Conservation (phyloP, 805 yeast species). For the Kregervanrija delftensis region DNA sequence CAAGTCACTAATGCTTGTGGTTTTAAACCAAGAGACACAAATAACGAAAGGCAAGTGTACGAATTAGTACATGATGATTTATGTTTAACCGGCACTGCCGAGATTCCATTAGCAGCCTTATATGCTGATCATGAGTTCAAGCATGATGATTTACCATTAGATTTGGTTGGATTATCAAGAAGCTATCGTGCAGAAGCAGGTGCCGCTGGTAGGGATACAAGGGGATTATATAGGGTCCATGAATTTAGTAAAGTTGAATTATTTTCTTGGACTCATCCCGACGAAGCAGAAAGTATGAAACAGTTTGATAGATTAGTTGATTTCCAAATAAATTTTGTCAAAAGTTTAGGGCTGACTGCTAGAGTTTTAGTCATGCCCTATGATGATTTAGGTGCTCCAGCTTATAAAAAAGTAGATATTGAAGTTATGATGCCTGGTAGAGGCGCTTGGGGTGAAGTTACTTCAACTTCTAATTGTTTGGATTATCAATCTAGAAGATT, state of each 20-base stretch:
- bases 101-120: conserved; percentile 84
- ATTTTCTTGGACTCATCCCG: conserved; percentile 60
- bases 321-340: conserved; percentile 60
- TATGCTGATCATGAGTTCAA: conserved; percentile 39
- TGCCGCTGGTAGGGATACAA: conserved; percentile 87
- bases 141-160: conserved; percentile 40
- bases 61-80: conserved; percentile 40
- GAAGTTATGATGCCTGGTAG: conserved; percentile 99
- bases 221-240: conserved; percentile 90
- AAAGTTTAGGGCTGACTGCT: conserved; percentile 68
- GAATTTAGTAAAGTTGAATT: conserved; percentile 94
- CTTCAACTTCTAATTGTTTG: conserved; percentile 86
- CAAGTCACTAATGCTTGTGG: conserved; percentile 88
- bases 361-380: conserved; percentile 84
- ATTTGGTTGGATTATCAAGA: conserved; percentile 74
- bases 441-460: conserved; percentile 84
- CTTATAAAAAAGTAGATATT: conserved; percentile 82
- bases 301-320: conserved; percentile 54
- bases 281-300: conserved; percentile 28
- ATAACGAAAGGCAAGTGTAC: conserved; percentile 81
- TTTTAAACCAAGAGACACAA: conserved; percentile 85
- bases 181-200: conserved; percentile 97
- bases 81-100: conserved; percentile 90
- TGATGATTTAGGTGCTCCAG: conserved; percentile 90
- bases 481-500: conserved; percentile 87